Base-by-base conservation (phyloP, 2,329 filamentous ascomycete genomes). In the Aspergillus tubingensis region DNA sequence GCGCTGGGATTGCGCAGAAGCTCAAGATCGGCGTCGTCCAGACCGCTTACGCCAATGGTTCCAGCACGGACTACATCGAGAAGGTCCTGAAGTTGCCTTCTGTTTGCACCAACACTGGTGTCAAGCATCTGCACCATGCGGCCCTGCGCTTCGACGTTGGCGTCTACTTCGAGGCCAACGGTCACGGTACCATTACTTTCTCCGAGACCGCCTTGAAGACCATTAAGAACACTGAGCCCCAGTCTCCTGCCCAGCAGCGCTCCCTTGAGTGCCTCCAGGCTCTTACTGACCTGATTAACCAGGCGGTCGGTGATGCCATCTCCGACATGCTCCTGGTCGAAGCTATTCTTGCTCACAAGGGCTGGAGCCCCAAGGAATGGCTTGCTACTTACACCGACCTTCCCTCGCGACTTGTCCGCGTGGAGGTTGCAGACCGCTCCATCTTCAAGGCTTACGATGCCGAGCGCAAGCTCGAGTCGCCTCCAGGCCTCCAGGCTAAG, bases 131-230 rank as follows among this genome's bases (percentile, higher is more conserved):
- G 64, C 95, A 99, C 79, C 95, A 98, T 73, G 95, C 92, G n/a
- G 95, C 95, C 41, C 88, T 91, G 71, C 91, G 93, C 67, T 96
- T 96, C 70, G 95, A 99, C 71, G 88, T 98, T 58, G 95, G 95
- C 59, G 92, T 98, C 55, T 99, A 99, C 81, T 99, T 99, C 72
- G 95, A 99, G 81, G 95, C 95, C 66, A 99, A 99, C 74, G 95
- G 95, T 30, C 95, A 99, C 77, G 95, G 95, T 66, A 99, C 95
- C 8, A 90, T 98, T 38, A 88, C 98, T 57, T 99, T 99, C 83
- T 96, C 91, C 1, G 86, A 90, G 60, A 88, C 91, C 61, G 94
- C 94, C 3, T 81, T 94, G 50, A 88, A 89, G 68, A 84, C 86
- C 52, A 96, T 99, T 79, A 85, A 84, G 67, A 89, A 86, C 69